phyloP scores from a whole-genome alignment of 129 eudicot genomes.

The Flaveria robusta region DNA sequence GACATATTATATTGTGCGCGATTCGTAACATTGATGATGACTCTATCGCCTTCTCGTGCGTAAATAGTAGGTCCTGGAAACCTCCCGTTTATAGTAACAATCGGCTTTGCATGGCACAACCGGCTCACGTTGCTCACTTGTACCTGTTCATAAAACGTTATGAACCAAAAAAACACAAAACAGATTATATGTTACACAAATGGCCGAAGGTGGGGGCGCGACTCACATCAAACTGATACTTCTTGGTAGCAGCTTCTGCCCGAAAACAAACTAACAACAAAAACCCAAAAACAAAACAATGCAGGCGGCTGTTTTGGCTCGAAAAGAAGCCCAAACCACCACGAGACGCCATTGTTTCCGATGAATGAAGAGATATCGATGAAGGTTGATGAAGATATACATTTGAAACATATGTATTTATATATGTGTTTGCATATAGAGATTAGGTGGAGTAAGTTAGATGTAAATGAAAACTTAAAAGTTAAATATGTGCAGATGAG shows the following conservation, averaged over 20 bases:
- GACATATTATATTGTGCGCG: constrained; percentile 14
- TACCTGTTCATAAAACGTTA: constrained; percentile 5
- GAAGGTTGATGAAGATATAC: constrained; percentile 21
- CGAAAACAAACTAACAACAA: constrained; percentile 23
- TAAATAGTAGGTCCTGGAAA: constrained; percentile 12
- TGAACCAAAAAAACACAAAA: neutral
- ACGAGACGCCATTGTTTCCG: constrained; percentile 31
- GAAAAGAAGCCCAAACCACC: constrained; percentile 19
- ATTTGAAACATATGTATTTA: constrained; percentile 18
- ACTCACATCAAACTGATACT: constrained; percentile 53
- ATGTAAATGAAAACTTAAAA: constrained; percentile 38
- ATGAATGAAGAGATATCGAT: constrained; percentile 8
- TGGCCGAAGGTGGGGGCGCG: neutral
- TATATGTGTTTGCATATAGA: neutral
- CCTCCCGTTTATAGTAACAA: constrained; percentile 14
- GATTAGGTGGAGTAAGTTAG: constrained; percentile 37
- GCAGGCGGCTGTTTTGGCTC: neutral
- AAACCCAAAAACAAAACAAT: constrained; percentile 17
- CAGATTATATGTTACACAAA: neutral
- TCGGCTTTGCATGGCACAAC: neutral
- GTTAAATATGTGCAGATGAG: constrained; percentile 38
- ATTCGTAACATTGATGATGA: constrained; percentile 4
- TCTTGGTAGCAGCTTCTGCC: constrained; percentile 47
- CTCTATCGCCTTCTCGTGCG: constrained; percentile 14
- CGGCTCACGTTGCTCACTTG: constrained; percentile 16